These are phyloP conservation scores for Curvularia verruculosa DNA, from an alignment of 2,329 filamentous ascomycete species.

Conservation along the genomic window DNA sequence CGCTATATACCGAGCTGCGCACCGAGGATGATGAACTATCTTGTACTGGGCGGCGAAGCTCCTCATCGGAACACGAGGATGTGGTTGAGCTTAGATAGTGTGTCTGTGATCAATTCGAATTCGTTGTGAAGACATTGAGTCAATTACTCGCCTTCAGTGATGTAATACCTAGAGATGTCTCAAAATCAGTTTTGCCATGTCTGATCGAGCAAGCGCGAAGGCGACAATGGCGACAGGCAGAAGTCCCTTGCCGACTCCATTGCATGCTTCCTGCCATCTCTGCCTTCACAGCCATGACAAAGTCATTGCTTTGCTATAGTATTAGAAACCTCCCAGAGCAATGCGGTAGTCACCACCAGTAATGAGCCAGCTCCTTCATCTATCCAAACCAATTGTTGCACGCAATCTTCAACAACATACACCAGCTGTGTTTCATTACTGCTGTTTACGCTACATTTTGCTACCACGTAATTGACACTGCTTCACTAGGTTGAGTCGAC, in stretches of 20 bases:
- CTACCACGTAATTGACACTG: constrained; percentile 29
- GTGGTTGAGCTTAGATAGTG: background rate
- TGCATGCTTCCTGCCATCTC: background rate
- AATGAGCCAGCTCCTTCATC: background rate
- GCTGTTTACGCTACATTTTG: constrained; percentile 22
- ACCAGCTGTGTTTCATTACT: constrained; percentile 9
- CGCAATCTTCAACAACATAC: background rate
- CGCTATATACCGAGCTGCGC: constrained; percentile 27
- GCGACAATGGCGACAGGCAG: background rate
- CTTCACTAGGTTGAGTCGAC: constrained; percentile 29
- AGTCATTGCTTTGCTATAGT: background rate
- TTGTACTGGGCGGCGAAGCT: constrained; percentile 15
- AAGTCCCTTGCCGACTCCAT: background rate
- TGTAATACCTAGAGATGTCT: background rate
- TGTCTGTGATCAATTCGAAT: background rate
- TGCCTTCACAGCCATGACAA: background rate
- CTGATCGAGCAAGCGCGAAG: background rate
- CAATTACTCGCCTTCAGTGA: background rate
- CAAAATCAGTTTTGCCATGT: background rate
- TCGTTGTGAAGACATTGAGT: background rate
- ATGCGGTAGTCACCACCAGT: background rate
- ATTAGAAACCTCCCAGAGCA: background rate
- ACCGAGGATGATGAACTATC: constrained; percentile 27
- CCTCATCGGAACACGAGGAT: constrained; percentile 21
- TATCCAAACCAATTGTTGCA: background rate